These are phyloP conservation scores for Oryza nivara DNA, from an alignment of 176 grass and related monocot genomes.

Conservation along the genomic window DNA sequence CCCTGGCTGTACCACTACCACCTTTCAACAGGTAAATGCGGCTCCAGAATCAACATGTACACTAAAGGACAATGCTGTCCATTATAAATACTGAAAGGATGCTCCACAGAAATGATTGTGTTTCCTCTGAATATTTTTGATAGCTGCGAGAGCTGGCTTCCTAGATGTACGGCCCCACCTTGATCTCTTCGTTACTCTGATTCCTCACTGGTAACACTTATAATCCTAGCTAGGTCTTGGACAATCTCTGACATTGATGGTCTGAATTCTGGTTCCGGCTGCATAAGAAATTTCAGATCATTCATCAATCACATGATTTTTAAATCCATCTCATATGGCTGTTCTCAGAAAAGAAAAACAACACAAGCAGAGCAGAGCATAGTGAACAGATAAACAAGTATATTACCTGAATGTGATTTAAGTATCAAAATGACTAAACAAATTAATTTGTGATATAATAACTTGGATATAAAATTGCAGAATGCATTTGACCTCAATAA, in stretches of 20 bases:
- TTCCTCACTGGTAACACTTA: constrained; percentile 42
- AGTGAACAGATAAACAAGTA: constrained; percentile 18
- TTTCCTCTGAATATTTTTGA: constrained; percentile 23
- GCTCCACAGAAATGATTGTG: neutral
- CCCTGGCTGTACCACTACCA: constrained; percentile 25
- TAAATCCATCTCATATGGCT: constrained; percentile 1
- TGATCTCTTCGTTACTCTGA: constrained; percentile 37
- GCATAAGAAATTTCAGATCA: constrained; percentile 51
- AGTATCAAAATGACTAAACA: constrained; percentile 8
- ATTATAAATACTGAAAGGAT: constrained; percentile 23
- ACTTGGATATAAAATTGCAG: neutral
- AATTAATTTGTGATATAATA: constrained; percentile 3
- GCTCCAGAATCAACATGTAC: constrained; percentile 55
- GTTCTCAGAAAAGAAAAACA: constrained; percentile 17
- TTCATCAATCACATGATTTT: constrained; percentile 28
- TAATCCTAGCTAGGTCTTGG: constrained; percentile 59
- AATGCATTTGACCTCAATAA: neutral
- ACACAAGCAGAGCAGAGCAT: neutral
- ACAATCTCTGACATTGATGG: constrained; percentile 76
- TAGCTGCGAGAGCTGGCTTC: neutral
- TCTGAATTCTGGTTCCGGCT: constrained; percentile 68
- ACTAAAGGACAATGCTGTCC: constrained; percentile 21
- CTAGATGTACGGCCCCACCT: constrained; percentile 21
- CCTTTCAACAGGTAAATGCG: constrained; percentile 35
- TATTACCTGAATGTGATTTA: neutral